Evolutionary conservation across 2,329 filamentous ascomycete species (phyloP).

Genomic region (Byssothecium circinans): DNA sequence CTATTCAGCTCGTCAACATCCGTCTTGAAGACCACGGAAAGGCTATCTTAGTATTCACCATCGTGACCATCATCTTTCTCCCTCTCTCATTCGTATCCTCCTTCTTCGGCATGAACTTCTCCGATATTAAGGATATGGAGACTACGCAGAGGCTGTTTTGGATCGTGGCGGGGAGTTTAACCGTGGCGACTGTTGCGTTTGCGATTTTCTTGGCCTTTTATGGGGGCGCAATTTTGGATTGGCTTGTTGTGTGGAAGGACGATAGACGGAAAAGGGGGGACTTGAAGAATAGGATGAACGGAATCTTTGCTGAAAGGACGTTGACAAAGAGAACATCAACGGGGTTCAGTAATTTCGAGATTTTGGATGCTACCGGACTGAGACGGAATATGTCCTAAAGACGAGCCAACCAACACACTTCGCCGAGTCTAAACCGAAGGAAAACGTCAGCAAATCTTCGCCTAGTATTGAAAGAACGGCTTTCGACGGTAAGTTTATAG

Average conservation of each 20-base stretch:
- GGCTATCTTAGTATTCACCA: slow-evolving; percentile 49
- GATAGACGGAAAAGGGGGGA: slow-evolving; percentile 17
- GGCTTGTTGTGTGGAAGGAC: slow-evolving; percentile 42
- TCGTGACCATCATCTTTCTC: slow-evolving; percentile 49
- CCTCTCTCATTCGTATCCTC: slow-evolving; percentile 48
- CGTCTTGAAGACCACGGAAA: slow-evolving; percentile 50
- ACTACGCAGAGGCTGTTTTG: slow-evolving; percentile 45
- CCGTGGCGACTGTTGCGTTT: slow-evolving; percentile 41
- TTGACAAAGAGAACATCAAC: no score
- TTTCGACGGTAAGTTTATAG: no score
- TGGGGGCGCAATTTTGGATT: slow-evolving; percentile 42
- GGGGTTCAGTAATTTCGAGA: slow-evolving; percentile 4
- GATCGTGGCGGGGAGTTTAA: slow-evolving; percentile 44
- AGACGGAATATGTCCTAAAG: neutral
- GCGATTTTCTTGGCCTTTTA: slow-evolving; percentile 47
- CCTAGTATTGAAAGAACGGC: no score
- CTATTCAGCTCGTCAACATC: slow-evolving; percentile 50
- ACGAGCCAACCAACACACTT: no score
- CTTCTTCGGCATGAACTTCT: slow-evolving; percentile 50
- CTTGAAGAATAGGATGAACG: slow-evolving; percentile 13
- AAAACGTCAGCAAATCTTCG: no score
- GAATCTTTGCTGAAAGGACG: neutral
- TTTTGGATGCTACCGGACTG: slow-evolving; percentile 10
- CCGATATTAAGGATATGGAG: slow-evolving; percentile 46
- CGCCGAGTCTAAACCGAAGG: no score